A percentile compares a stretch with the other conserved stretches of the same genome.
Evolutionary conservation across 768 basidiomycete species (phyloP).

Genomic region (Boletus reticulatus): DNA sequence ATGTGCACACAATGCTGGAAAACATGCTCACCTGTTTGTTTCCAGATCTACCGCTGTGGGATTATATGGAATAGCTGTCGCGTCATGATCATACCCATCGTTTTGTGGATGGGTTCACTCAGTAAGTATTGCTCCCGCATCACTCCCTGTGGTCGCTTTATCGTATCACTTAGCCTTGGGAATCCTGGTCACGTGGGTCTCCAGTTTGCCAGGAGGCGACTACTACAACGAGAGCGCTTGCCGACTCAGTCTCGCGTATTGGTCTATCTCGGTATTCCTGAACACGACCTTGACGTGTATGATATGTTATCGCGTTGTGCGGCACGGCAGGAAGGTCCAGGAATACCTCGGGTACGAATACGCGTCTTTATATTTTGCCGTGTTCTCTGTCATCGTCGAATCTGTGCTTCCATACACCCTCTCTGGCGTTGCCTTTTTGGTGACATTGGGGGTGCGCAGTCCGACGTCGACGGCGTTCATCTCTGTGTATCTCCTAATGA

Average conservation of each 20-base stretch:
- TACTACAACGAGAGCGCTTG: constrained; percentile 6
- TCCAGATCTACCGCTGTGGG: constrained; percentile 28
- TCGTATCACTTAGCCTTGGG: constrained; percentile 8
- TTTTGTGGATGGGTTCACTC: not conserved
- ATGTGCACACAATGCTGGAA: not conserved
- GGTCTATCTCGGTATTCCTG: not conserved
- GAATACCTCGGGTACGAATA: constrained; percentile 2
- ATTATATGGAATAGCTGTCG: not conserved
- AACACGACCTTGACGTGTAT: not conserved
- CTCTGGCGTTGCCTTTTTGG: constrained; percentile 1
- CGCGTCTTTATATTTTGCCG: constrained; percentile 8
- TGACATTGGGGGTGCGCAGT: constrained; percentile 12
- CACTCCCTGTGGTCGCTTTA: not conserved
- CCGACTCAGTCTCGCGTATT: constrained; percentile 11
- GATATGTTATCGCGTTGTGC: constrained; percentile 17
- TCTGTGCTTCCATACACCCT: constrained; percentile 10
- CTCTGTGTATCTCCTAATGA: constrained; percentile 15
- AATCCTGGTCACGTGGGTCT: constrained; percentile 4
- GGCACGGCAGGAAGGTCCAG: constrained; percentile 2
- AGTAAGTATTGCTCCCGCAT: not conserved
- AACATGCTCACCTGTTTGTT: not conserved
- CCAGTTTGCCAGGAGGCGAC: constrained; percentile 10
- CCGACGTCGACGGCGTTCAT: constrained; percentile 5
- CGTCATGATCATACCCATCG: not conserved
- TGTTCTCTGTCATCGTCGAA: constrained; percentile 8